A percentile compares a stretch with the other conserved stretches of the same genome.
These are phyloP conservation scores for Aspergillus quadricinctus DNA, from an alignment of 2,329 filamentous ascomycete genomes.

Conservation along the genomic window DNA sequence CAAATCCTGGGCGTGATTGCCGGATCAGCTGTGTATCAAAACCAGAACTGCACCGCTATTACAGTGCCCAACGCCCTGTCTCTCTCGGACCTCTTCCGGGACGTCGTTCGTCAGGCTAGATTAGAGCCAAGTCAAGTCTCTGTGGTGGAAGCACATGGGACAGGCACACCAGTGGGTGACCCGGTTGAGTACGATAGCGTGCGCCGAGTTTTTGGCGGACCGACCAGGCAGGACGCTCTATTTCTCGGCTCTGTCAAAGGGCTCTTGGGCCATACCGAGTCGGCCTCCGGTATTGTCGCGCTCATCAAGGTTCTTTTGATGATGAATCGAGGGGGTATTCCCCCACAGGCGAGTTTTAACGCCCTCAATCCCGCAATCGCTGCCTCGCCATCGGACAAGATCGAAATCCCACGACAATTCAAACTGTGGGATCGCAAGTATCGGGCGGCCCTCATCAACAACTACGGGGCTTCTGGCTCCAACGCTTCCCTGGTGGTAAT, in stretches of 20 bases:
- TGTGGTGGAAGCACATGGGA: constrained; percentile 34
- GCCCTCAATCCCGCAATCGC: constrained; percentile 17
- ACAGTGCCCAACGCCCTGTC: constrained; percentile 17
- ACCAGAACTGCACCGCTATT: constrained; percentile 21
- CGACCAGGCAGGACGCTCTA: constrained; percentile 18
- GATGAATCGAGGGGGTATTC: constrained; percentile 21
- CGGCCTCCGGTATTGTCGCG: constrained; percentile 25
- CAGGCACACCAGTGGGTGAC: constrained; percentile 29
- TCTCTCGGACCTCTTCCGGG: constrained; percentile 26
- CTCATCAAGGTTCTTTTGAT: constrained; percentile 28
- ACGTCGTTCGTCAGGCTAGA: constrained; percentile 19
- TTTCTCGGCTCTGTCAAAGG: constrained; percentile 25
- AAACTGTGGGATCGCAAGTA: constrained; percentile 10
- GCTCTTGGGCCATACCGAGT: constrained; percentile 31
- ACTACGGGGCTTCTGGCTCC: constrained; percentile 13
- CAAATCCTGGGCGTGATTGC: constrained; percentile 42
- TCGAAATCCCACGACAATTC: constrained; percentile 10
- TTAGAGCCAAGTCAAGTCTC: constrained; percentile 21
- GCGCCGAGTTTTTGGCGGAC: no score
- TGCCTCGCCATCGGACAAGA: constrained; percentile 5
- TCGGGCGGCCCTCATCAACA: constrained; percentile 23
- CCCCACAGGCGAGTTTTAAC: constrained; percentile 22
- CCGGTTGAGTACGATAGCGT: constrained; percentile 25
- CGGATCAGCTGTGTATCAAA: constrained; percentile 27
- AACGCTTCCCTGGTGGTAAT: no score